These are phyloP conservation scores for Debaryomyces castellii DNA, from an alignment of 805 yeast species.

Conservation along the genomic window DNA sequence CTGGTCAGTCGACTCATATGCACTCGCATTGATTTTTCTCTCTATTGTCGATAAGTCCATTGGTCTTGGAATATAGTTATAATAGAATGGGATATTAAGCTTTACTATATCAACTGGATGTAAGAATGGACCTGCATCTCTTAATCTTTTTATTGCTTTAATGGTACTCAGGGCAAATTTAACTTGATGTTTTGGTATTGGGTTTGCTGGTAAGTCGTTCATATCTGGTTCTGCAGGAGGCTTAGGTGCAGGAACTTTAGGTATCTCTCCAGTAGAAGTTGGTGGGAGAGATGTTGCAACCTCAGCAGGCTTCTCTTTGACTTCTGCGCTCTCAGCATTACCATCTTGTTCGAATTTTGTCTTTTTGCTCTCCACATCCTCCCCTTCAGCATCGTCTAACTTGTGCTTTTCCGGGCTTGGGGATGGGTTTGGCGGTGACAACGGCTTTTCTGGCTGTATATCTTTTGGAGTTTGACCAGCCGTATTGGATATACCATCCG, in stretches of 20 bases:
- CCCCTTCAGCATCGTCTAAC: constrained; percentile 23
- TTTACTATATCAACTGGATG: constrained; percentile 88
- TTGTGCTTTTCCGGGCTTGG: constrained; percentile 41
- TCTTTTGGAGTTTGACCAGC: constrained; percentile 6
- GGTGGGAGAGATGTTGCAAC: constrained; percentile 5
- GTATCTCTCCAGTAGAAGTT: constrained; percentile 15
- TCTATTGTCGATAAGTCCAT: constrained; percentile 95
- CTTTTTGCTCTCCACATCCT: constrained; percentile 14
- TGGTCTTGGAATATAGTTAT: constrained; percentile 78
- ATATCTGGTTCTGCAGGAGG: constrained; percentile 75
- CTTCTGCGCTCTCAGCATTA: neutral
- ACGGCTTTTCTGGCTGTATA: constrained; percentile 33
- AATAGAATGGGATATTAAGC: constrained; percentile 87
- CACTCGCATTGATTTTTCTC: constrained; percentile 65
- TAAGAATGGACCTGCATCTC: constrained; percentile 89
- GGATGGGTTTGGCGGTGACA: constrained; percentile 46
- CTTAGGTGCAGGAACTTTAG: constrained; percentile 60
- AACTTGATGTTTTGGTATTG: constrained; percentile 80
- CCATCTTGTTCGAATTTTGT: constrained; percentile 5
- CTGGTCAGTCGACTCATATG: constrained; percentile 69
- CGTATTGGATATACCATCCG: constrained; percentile 17
- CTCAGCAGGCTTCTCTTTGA: neutral
- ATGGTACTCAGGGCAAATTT: constrained; percentile 76
- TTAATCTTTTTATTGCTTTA: constrained; percentile 83
- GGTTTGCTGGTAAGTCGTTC: constrained; percentile 61